Conservation (phyloP, 2,329 filamentous ascomycete species). For the Rhynchosporium graminicola region DNA sequence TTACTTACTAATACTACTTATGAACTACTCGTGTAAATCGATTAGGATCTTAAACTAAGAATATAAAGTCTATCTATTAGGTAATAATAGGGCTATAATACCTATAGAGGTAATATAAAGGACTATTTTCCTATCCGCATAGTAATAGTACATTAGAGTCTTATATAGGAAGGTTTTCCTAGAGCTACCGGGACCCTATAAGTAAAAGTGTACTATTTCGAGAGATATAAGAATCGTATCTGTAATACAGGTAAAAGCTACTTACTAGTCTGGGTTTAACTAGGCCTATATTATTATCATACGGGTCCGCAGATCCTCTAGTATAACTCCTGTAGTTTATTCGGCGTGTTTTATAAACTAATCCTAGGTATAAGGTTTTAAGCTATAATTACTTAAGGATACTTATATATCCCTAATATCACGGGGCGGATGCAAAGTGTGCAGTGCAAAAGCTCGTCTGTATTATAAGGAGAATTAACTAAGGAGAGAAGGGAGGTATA, state of each 20-base stretch:
- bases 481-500: too few relatives aligned
- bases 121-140: not conserved
- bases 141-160: not conserved
- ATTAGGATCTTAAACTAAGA: not conserved
- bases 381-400: too few relatives aligned
- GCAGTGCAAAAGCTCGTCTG: too few relatives aligned
- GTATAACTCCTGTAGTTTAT: not conserved
- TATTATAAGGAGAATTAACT: too few relatives aligned
- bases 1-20: not conserved
- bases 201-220: not conserved
- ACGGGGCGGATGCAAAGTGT: too few relatives aligned
- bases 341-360: not conserved
- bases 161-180: not conserved
- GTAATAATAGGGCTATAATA: not conserved
- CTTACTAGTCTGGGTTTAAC: not conserved
- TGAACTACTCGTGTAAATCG: not conserved
- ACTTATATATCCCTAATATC: too few relatives aligned
- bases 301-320: not conserved
- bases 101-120: not conserved
- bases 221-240: not conserved
- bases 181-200: not conserved
- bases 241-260: not conserved
- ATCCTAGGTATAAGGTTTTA: not conserved
- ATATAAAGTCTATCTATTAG: not conserved
- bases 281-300: not conserved